Base-by-base conservation (phyloP, 2,329 filamentous ascomycete species). In the Hortaea werneckii region DNA sequence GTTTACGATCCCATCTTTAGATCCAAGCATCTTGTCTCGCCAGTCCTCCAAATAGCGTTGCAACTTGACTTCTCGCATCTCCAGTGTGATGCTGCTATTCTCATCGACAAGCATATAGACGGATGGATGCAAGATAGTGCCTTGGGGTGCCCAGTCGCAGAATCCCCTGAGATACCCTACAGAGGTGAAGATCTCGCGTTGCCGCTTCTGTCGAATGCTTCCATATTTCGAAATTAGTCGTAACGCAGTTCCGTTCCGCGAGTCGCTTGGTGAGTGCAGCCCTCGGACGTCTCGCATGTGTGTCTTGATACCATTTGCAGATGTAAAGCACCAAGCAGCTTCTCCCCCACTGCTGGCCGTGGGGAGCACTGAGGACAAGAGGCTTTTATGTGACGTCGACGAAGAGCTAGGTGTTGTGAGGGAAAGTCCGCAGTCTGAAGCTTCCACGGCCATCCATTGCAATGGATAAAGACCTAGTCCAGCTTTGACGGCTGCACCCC, bases 371-470 rank as follows among this genome's bases (percentile, higher is more conserved):
- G 50, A 42, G 28, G 49, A 41, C 3, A 55, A 40, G 10, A 51
- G 50, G 32, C 43, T 40, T 27, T n/a, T 20, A 6, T 39, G 34
- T 7, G 37, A 29, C 8, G 34, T 40, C 10, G 39, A n/a, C 13
- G n/a, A 27, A 9, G 27, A 35, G 34, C 12, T 34, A 12, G 47
- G 47, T 20, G 52, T 46, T n/a, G 57, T 55, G 4, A 66, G 48
- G 29, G 57, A 46, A 1, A 68, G 53, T 1, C 65, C 64, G 8
- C 57, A 52, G 13, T 41, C 57, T 59, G 28, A 41, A 6, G 49
- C 46, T 49, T 69, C 67, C 8, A 65, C 48, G 29, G 69, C 47
- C 55, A 70, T 68, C 67, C 67, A 70, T 48, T 70, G 67, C 1
- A 69, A 48, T 4, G 67, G 66, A 49, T 69, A 70, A 3, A 70